These are phyloP conservation scores for Penicillium expansum DNA, from an alignment of 2,329 filamentous ascomycete species.

Conservation along the genomic window DNA sequence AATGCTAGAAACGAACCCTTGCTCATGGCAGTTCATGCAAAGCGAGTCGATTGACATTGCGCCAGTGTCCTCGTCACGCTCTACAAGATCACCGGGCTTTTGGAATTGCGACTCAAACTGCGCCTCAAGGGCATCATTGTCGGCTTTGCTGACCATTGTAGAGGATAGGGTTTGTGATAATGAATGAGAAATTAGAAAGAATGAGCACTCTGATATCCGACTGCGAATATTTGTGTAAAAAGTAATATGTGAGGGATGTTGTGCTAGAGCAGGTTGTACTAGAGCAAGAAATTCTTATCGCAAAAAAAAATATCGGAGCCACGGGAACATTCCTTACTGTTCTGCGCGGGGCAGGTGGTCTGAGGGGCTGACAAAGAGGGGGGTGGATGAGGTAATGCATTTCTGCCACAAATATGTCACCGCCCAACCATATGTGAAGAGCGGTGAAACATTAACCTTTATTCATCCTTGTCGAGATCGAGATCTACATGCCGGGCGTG, in stretches of 20 bases:
- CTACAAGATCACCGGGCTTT: conserved; percentile 39
- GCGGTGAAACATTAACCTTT: background rate
- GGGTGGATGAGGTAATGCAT: conserved; percentile 4
- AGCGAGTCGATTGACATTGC: conserved; percentile 62
- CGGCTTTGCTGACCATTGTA: conserved; percentile 30
- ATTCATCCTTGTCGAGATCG: no score
- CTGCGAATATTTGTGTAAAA: background rate
- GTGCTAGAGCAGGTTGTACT: background rate
- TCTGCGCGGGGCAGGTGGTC: conserved; percentile 22
- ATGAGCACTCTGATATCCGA: background rate
- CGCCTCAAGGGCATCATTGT: conserved; percentile 22
- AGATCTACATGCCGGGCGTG: background rate
- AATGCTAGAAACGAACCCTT: conserved; percentile 57
- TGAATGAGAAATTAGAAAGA: background rate
- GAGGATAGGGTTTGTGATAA: background rate
- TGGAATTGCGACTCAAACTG: conserved; percentile 34
- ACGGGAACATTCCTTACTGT: conserved; percentile 33
- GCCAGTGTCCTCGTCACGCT: conserved; percentile 42
- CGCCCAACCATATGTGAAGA: background rate
- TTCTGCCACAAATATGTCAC: background rate
- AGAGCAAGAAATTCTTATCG: conserved; percentile 13
- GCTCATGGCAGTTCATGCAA: conserved; percentile 82
- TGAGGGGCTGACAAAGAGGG: conserved; percentile 18
- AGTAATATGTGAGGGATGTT: background rate
- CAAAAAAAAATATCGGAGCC: conserved; percentile 23